Percentiles rank a stretch among this genome's conserved stretches.
Evolutionary conservation across 176 grass and related monocot species (phyloP).

Genomic region (Hordeum vulgare): MorexV3_pseudomolecules_assembly NC_058523.1:528833879-528834378

Average conservation of each 20-base stretch:
- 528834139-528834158: slow-evolving; percentile 35
- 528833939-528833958: not conserved
- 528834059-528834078: slow-evolving; percentile 77
- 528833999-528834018: not conserved
- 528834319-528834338: no score
- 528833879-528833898: not conserved
- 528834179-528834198: not conserved
- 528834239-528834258: not conserved
- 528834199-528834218: not conserved
- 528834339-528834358: no score
- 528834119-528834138: slow-evolving; percentile 42
- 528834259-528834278: not conserved
- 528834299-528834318: not conserved
- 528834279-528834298: not conserved
- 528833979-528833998: not conserved
- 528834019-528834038: not conserved
- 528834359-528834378: no score
- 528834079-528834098: slow-evolving; percentile 78
- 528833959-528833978: not conserved
- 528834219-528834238: not conserved
- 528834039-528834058: not conserved
- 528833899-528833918: not conserved
- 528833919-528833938: not conserved
- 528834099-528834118: slow-evolving; percentile 58
- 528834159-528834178: slow-evolving; percentile 24